Base-by-base conservation (phyloP, 2,329 filamentous ascomycete genomes). In the Byssoonygena ceratinophila region DNA sequence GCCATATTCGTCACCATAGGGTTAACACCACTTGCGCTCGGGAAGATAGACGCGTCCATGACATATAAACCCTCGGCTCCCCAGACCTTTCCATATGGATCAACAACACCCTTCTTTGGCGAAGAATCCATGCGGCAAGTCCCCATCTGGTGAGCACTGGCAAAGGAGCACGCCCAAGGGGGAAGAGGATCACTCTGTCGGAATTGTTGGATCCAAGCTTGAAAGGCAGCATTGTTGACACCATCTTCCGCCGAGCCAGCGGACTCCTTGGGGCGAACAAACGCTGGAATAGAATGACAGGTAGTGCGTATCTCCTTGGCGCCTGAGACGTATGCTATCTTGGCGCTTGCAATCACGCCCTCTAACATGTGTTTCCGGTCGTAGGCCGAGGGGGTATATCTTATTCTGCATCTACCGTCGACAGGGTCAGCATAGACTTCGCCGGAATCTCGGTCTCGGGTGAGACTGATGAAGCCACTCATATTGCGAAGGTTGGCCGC, bases 281-380 rank as follows among this genome's bases (percentile, higher is more conserved):
- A 96, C 0, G 82, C 76, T 29, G 76, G 72, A 32, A 87, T 66
- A 8, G 80, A 81, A 0, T 79, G 76, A 18, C 86, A 74, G 2
- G 75, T 72, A 0, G 82, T 74, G 63, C 83, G 79, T 63, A 96
- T 90, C 68, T 94, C 87, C n/a, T 72, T 75, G 0, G 90, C 91
- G 22, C 89, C 88, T 37, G 80, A 76, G 43, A 88, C 78, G 65
- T 89, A 91, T 57, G 83, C 80, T 37, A 95, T 82, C 65, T 89
- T 87, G 31, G 84, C 82, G 1, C 84, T 71, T 1, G 81, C 85
- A 46, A 90, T 65, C 5, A 88, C 61, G 7, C 86, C 88, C 64
- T 87, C 80, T 16, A 91, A 66, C 22, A 84, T 78, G 66, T 89
- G 78, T 25, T 77, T 76, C 46, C 82, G 77, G 69, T 96, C 91